These are phyloP conservation scores for Immersiella caudata DNA, from an alignment of 495 filamentous ascomycete species.

Conservation along the genomic window DNA sequence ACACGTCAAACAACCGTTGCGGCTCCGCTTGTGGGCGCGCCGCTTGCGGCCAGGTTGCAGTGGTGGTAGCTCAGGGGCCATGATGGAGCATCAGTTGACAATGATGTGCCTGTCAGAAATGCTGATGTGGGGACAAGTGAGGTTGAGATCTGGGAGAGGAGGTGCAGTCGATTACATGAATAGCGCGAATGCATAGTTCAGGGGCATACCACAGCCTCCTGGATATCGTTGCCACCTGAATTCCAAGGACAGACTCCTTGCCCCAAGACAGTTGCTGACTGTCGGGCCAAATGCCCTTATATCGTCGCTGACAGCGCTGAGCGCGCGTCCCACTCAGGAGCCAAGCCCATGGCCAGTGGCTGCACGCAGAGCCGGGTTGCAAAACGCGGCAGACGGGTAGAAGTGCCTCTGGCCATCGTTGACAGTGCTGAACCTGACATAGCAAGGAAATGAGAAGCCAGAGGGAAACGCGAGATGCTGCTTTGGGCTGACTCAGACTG, in stretches of 20 bases:
- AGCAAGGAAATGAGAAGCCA: not conserved
- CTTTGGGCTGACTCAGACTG: constrained; percentile 19
- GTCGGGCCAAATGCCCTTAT: not conserved
- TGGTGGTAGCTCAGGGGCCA: constrained; percentile 6
- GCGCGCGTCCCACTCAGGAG: not conserved
- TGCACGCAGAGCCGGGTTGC: not conserved
- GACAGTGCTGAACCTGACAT: not conserved
- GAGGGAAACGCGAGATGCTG: not conserved
- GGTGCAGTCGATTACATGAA: too few relatives aligned
- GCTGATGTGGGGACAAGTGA: too few relatives aligned
- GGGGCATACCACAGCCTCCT: too few relatives aligned
- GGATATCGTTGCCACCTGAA: not conserved
- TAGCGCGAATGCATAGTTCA: too few relatives aligned
- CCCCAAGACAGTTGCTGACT: not conserved
- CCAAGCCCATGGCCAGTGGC: not conserved
- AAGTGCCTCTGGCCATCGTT: not conserved
- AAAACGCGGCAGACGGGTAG: not conserved
- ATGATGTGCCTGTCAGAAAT: not conserved
- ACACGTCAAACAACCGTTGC: constrained; percentile 77
- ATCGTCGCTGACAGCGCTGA: not conserved
- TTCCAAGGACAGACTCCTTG: not conserved
- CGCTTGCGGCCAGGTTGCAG: constrained; percentile 26
- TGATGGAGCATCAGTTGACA: not conserved
- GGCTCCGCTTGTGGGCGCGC: constrained; percentile 40
- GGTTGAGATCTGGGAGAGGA: too few relatives aligned